phyloP scores from a whole-genome alignment of 768 basidiomycete genomes.

The Podaxis sp. region DNA sequence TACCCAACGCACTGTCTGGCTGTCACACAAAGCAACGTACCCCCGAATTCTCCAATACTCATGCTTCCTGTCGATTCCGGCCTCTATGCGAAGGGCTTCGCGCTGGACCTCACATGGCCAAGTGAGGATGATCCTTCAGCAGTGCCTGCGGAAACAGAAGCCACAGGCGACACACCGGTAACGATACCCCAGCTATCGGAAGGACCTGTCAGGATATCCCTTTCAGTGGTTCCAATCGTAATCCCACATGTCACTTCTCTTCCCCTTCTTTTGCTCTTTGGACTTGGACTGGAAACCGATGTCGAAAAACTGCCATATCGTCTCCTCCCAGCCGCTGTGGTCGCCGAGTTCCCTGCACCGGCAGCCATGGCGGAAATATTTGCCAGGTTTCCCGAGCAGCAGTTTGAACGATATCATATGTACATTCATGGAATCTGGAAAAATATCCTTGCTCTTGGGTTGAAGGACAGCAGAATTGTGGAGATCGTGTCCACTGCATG shows the following conservation, averaged over 20 bases:
- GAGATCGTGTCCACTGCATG: conserved; percentile 59
- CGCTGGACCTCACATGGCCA: conserved; percentile 29
- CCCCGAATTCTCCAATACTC: conserved; percentile 29
- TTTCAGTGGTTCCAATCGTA: conserved; percentile 48
- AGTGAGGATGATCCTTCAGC: conserved; percentile 5
- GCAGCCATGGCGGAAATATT: conserved; percentile 55
- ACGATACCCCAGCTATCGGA: conserved; percentile 28
- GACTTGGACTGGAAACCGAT: conserved; percentile 49
- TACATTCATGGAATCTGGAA: conserved; percentile 66
- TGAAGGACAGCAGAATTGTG: conserved; percentile 41
- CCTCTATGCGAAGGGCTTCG: conserved; percentile 40
- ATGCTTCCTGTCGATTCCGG: conserved; percentile 53
- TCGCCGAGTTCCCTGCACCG: conserved; percentile 62
- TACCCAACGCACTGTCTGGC: conserved; percentile 58
- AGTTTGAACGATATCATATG: conserved; percentile 33
- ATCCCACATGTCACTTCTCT: conserved; percentile 56
- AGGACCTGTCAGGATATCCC: conserved; percentile 35
- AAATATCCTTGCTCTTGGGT: conserved; percentile 56
- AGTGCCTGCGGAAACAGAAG: conserved; percentile 27
- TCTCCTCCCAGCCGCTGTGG: conserved; percentile 52
- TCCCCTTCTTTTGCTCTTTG: conserved; percentile 58
- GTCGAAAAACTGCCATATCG: conserved; percentile 44
- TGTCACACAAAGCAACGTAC: conserved; percentile 31
- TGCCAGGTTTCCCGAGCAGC: conserved; percentile 34
- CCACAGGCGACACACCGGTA: conserved; percentile 32